A percentile compares a stretch with the other conserved stretches of the same genome.
phyloP scores from a whole-genome alignment of 768 basidiomycete species.

The Crassisporium funariophilum region DNA sequence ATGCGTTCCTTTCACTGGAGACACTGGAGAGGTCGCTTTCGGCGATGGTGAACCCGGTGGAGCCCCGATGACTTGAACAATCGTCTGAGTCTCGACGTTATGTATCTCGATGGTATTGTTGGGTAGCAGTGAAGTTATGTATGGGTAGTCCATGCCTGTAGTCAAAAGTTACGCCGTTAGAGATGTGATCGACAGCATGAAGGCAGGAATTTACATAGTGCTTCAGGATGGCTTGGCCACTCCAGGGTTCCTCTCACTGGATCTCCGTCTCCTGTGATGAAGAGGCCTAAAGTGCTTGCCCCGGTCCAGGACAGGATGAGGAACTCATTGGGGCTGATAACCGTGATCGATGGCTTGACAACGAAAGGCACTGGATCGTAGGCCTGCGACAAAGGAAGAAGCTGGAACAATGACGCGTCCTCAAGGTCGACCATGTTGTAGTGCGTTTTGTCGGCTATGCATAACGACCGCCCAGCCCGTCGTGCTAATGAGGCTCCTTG shows the following conservation, averaged over 20 bases:
- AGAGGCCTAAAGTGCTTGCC: constrained; percentile 78
- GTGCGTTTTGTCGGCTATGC: constrained; percentile 68
- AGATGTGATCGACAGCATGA: constrained; percentile 1
- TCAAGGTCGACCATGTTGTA: constrained; percentile 84
- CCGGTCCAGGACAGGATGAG: constrained; percentile 87
- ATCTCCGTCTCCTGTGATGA: constrained; percentile 82
- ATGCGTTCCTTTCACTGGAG: constrained; percentile 17
- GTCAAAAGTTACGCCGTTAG: constrained; percentile 1
- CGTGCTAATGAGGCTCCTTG: constrained; percentile 59
- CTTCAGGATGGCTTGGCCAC: constrained; percentile 79
- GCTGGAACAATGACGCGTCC: constrained; percentile 64
- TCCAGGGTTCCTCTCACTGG: constrained; percentile 88
- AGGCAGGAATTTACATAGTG: constrained; percentile 59
- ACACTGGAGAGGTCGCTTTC: constrained; percentile 20
- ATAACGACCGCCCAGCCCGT: constrained; percentile 64
- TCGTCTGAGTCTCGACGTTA: constrained; percentile 69
- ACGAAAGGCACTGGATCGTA: constrained; percentile 37
- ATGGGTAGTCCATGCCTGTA: constrained; percentile 79
- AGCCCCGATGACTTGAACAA: constrained; percentile 68
- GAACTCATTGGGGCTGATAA: constrained; percentile 79
- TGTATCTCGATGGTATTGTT: constrained; percentile 84
- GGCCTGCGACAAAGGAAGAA: constrained; percentile 82
- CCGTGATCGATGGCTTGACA: constrained; percentile 72
- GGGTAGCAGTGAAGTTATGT: constrained; percentile 75
- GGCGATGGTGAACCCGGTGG: constrained; percentile 30